Conservation (phyloP, 1,284 basidiomycete species). For the Cryptococcus sp. region DNA sequence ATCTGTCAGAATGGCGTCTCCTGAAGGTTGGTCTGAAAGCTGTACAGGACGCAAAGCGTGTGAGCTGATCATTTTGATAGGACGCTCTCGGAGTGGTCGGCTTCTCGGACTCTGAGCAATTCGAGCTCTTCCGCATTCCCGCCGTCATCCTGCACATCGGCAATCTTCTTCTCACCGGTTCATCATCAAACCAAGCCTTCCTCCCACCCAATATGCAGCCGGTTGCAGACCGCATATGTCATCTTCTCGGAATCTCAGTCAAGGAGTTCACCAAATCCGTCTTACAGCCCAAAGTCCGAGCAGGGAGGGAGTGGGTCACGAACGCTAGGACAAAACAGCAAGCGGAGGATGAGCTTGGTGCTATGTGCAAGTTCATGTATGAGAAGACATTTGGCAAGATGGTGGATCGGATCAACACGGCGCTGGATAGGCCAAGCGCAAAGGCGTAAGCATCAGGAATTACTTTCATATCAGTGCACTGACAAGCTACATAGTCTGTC, state of each 20-base stretch:
- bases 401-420: slow-evolving; percentile 93
- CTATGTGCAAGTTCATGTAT: slow-evolving; percentile 94
- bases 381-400: slow-evolving; percentile 94
- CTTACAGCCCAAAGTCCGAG: slow-evolving; percentile 83
- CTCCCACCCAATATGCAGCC: slow-evolving; percentile 64
- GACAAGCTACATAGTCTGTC: slow-evolving; percentile 61
- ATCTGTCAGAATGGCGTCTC: slow-evolving; percentile 80
- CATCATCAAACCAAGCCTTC: slow-evolving; percentile 82
- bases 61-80: slow-evolving; percentile 13
- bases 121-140: slow-evolving; percentile 91
- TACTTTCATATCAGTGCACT: background rate
- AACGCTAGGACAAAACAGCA: slow-evolving; percentile 90
- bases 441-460: slow-evolving; percentile 61
- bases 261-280: slow-evolving; percentile 87
- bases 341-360: slow-evolving; percentile 87
- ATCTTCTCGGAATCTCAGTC: slow-evolving; percentile 88
- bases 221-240: slow-evolving; percentile 81
- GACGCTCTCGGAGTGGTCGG: slow-evolving; percentile 55
- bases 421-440: slow-evolving; percentile 85
- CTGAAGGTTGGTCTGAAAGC: slow-evolving; percentile 62
- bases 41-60: background rate
- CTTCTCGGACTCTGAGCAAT: slow-evolving; percentile 79
- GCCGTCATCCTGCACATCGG: slow-evolving; percentile 95
- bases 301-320: slow-evolving; percentile 95
- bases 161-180: slow-evolving; percentile 81